phyloP scores from a whole-genome alignment of 2,329 filamentous ascomycete genomes.

The Cladosporium austrohemisphaericum region DNA sequence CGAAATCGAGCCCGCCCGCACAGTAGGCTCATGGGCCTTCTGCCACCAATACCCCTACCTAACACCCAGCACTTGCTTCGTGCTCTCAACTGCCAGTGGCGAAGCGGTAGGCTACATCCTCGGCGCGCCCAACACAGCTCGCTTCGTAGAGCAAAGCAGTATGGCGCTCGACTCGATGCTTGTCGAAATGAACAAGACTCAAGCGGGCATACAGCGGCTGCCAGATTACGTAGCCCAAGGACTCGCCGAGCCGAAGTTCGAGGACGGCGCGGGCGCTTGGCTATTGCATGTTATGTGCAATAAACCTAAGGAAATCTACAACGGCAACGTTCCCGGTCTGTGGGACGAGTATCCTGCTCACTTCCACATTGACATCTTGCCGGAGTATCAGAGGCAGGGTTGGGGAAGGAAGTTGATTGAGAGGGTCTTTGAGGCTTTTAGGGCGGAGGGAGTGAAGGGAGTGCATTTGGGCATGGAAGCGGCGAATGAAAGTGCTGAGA shows the following conservation, averaged over 20 bases:
- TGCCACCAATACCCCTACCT: conserved; percentile 34
- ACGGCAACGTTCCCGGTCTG: conserved; percentile 18
- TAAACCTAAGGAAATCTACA: conserved; percentile 20
- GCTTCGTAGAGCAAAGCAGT: conserved; percentile 30
- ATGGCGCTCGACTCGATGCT: conserved; percentile 28
- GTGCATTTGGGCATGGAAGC: conserved; percentile 37
- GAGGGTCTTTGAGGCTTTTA: conserved; percentile 25
- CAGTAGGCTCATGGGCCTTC: conserved; percentile 8
- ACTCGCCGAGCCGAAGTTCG: neutral
- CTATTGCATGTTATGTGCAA: conserved; percentile 15
- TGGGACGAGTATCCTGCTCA: conserved; percentile 34
- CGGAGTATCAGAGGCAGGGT: conserved; percentile 32
- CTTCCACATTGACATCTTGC: conserved; percentile 38
- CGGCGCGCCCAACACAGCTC: conserved; percentile 29
- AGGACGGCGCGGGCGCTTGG: neutral
- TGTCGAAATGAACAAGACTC: neutral
- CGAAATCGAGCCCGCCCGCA: conserved; percentile 9
- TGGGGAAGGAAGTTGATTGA: conserved; percentile 32
- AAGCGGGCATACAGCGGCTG: neutral
- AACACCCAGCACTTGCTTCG: conserved; percentile 32
- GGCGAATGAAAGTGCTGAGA: conserved; percentile 28
- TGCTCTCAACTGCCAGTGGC: conserved; percentile 34
- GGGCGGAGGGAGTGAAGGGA: conserved; percentile 26
- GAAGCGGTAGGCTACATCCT: conserved; percentile 38
- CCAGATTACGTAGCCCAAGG: neutral